phyloP scores from a whole-genome alignment of 1,284 basidiomycete genomes.

The Psilocybe mexicana region DNA sequence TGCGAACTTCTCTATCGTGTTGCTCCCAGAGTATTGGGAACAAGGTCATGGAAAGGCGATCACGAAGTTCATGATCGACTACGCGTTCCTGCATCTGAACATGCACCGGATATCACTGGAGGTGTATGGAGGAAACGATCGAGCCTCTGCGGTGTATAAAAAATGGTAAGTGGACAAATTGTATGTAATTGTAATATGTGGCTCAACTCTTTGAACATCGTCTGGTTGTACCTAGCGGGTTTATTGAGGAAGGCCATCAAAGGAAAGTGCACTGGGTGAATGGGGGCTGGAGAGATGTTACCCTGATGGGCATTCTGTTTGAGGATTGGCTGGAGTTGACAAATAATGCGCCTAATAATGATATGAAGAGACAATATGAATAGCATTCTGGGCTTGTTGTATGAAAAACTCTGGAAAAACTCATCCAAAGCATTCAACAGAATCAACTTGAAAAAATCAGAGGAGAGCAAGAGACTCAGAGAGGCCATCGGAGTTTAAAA shows the following conservation, averaged over 20 bases:
- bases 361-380: too few species aligned
- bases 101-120: constrained; percentile 16
- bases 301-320: constrained; percentile 10
- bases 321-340: constrained; percentile 8
- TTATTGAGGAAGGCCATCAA: constrained; percentile 11
- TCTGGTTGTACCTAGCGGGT: constrained; percentile 4
- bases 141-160: constrained; percentile 12
- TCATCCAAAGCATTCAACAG: too few species aligned
- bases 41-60: constrained; percentile 13
- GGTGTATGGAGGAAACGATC: constrained; percentile 14
- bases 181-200: neutral
- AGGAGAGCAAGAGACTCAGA: too few species aligned
- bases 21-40: constrained; percentile 13
- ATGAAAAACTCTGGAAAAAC: too few species aligned
- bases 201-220: neutral
- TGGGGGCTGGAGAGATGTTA: constrained; percentile 13
- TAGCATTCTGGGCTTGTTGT: too few species aligned
- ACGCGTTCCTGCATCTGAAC: constrained; percentile 14
- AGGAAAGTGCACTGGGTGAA: constrained; percentile 12
- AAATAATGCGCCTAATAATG: neutral
- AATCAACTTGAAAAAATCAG: too few species aligned
- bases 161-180: constrained; percentile 4
- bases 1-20: constrained; percentile 7
- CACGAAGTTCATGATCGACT: constrained; percentile 15
- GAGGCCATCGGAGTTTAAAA: too few species aligned